Base-by-base conservation (phyloP, 2,329 filamentous ascomycete species). In the Teratosphaeria nubilosa region DNA sequence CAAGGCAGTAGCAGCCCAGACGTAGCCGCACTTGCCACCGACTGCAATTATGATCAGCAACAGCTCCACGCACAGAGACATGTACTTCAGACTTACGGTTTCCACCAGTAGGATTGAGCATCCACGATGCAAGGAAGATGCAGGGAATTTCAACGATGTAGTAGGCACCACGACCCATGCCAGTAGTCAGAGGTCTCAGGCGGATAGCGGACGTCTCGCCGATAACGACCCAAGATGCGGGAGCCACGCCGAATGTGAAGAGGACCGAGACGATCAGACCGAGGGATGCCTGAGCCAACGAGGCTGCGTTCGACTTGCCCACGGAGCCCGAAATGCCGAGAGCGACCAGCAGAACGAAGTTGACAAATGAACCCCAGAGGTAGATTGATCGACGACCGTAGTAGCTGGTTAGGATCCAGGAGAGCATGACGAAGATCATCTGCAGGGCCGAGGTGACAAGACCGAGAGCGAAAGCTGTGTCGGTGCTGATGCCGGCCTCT, bases 211-310 rank as follows among this genome's bases (percentile, higher is more conserved):
- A 85, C 1, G 84, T 86, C 71, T 87, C 84, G 64, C 80, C 83
- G 53, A 87, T 86, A 63, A 86, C 84, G 72, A 83, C 81, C 79
- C 80, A 87, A 10, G 84, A 86, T 48, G 81, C 80, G 53, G 84
- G 84, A 1, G 82, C 84, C 27, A 82, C 82, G 63, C 81, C 82
- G 16, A 84, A 70, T 50, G 79, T 81, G 74, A 86, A 88, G 32
- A 86, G 72, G 58, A 87, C 81, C 30, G 84, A 86, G 66, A 87
- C 76, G 64, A 86, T 83, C 56, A 87, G 74, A 62, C 84, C 84
- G 25, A 87, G 74, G 7, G 79, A 81, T 9, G 84, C 84, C 69
- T 84, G 81, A 1, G 84, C 83, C 32, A 79, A 72, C 55, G 70
- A 76, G 51, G 81, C 66, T 5, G 77, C 64, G 0, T 58, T 75